Conservation (phyloP, 2,329 filamentous ascomycete genomes). For the Ceratocystis cubensis region DNA sequence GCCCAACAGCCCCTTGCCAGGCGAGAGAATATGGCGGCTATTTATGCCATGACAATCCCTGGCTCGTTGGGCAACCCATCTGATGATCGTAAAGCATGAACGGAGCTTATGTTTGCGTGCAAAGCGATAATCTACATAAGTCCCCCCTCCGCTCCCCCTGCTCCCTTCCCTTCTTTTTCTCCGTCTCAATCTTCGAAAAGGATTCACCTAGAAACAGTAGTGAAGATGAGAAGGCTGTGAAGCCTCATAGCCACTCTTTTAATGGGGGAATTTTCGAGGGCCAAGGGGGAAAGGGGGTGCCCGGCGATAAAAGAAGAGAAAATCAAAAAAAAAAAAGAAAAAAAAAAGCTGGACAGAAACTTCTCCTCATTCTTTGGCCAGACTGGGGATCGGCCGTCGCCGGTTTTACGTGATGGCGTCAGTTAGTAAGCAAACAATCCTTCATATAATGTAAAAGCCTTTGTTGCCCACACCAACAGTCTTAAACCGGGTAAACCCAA, state of each 20-base stretch:
- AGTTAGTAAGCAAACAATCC: constrained; percentile 4
- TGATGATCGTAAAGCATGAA: background rate
- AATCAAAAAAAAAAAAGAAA: background rate
- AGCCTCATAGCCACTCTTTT: too few species aligned
- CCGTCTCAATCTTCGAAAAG: background rate
- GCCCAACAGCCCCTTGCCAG: too few species aligned
- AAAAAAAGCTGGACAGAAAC: background rate
- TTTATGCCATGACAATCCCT: background rate
- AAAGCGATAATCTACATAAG: too few species aligned
- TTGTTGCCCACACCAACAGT: background rate
- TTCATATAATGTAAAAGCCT: background rate
- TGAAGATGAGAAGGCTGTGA: too few species aligned
- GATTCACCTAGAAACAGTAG: background rate
- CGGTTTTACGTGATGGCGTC: background rate
- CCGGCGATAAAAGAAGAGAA: background rate
- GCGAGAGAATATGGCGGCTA: too few species aligned
- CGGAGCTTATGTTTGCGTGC: too few species aligned
- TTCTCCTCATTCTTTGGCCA: too few species aligned
- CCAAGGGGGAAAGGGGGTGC: background rate
- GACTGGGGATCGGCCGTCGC: too few species aligned
- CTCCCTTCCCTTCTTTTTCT: too few species aligned
- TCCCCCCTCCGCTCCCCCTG: too few species aligned
- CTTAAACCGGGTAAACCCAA: background rate
- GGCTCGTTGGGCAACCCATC: background rate
- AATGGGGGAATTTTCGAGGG: background rate